These are phyloP conservation scores for Raddia guianensis DNA, from an alignment of 176 grass and related monocot species.

Conservation along the genomic window DNA sequence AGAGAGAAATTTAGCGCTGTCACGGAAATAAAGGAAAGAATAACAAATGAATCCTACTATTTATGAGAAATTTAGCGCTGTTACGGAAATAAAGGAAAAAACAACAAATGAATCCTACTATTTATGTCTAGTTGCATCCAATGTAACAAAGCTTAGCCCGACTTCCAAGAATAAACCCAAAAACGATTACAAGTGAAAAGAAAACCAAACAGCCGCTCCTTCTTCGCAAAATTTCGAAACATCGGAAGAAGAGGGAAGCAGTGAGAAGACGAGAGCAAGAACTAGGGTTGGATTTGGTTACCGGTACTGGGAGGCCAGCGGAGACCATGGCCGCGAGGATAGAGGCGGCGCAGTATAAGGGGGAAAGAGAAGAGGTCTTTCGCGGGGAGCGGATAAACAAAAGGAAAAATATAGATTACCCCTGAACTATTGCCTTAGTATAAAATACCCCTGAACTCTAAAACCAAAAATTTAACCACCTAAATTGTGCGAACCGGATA, in stretches of 20 bases:
- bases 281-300: background rate
- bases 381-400: background rate
- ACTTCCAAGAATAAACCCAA: background rate
- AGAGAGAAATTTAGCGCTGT: background rate
- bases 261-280: background rate
- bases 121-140: background rate
- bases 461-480: no score
- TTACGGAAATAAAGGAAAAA: background rate
- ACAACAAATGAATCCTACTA: background rate
- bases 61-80: background rate
- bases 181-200: background rate
- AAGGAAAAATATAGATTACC: no score
- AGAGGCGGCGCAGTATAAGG: background rate
- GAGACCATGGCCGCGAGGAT: constrained; percentile 24
- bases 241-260: background rate
- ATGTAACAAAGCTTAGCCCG: background rate
- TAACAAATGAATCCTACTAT: background rate
- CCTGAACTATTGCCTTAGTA: no score
- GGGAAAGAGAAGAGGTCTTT: background rate
- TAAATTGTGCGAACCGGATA: no score
- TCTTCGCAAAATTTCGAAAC: background rate
- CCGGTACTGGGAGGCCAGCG: constrained; percentile 32
- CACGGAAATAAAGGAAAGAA: background rate
- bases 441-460: no score
- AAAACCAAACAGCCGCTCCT: background rate